Conservation (phyloP, 2,329 filamentous ascomycete species). For the Exophiala spinifera region DNA sequence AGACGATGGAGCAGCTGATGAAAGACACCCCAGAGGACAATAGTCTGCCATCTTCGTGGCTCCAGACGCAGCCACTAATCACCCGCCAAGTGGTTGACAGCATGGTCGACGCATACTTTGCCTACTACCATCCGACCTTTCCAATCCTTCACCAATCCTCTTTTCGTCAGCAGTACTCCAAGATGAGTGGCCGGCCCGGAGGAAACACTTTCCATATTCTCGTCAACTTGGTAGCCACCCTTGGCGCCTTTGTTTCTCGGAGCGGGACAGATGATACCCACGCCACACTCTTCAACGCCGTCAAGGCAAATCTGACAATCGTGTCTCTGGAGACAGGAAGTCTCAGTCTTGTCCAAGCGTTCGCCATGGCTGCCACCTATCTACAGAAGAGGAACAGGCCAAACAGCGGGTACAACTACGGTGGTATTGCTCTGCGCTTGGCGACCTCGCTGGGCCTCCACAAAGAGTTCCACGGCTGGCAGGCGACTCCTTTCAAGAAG, state of each 20-base stretch:
- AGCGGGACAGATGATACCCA: slow-evolving; percentile 28
- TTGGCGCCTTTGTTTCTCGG: slow-evolving; percentile 22
- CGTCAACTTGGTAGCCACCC: slow-evolving; percentile 19
- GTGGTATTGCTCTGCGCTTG: slow-evolving; percentile 51
- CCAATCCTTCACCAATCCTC: slow-evolving; percentile 51
- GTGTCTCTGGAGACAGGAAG: slow-evolving; percentile 49
- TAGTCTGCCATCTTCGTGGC: slow-evolving; percentile 7
- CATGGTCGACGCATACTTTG: slow-evolving; percentile 48
- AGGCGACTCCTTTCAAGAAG: slow-evolving; percentile 43
- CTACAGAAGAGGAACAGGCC: slow-evolving; percentile 52
- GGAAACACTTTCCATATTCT: slow-evolving; percentile 20
- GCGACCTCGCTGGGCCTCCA: slow-evolving; percentile 51
- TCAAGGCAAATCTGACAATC: slow-evolving; percentile 38
- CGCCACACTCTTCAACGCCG: slow-evolving; percentile 47
- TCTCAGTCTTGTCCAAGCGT: slow-evolving; percentile 47
- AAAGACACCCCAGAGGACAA: slow-evolving; percentile 7
- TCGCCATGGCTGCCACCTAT: slow-evolving; percentile 50
- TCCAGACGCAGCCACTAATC: slow-evolving; percentile 18
- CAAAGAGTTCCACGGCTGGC: slow-evolving; percentile 49
- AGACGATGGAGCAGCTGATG: slow-evolving; percentile 15
- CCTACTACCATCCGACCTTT: slow-evolving; percentile 57
- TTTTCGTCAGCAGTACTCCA: slow-evolving; percentile 44
- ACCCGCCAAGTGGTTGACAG: slow-evolving; percentile 19
- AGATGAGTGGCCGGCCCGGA: slow-evolving; percentile 11
- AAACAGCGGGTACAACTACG: slow-evolving; percentile 52